These are phyloP conservation scores for Penicillium corylophilum DNA, from an alignment of 2,329 filamentous ascomycete genomes.

Conservation along the genomic window DNA sequence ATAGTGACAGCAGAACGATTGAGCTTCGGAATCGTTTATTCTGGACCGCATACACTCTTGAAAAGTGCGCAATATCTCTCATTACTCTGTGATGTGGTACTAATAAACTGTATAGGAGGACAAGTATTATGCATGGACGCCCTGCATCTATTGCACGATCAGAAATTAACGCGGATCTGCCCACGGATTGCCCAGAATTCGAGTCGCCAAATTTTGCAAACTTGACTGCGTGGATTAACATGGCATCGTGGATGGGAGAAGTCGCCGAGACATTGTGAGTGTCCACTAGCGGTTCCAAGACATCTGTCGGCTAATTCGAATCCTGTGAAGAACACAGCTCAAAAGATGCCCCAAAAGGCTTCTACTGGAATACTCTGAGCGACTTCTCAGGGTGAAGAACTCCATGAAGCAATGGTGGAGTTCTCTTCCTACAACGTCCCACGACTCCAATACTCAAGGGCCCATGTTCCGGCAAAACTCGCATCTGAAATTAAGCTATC, in stretches of 20 bases:
- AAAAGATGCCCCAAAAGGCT: constrained; percentile 37
- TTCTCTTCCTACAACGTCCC: constrained; percentile 33
- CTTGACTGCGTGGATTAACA: constrained; percentile 48
- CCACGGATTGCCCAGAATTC: constrained; percentile 43
- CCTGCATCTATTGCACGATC: constrained; percentile 53
- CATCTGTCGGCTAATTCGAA: constrained; percentile 12
- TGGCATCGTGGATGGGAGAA: constrained; percentile 41
- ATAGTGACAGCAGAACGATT: constrained; percentile 48
- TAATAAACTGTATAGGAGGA: constrained; percentile 40
- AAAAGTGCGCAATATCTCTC: constrained; percentile 44
- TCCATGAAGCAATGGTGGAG: constrained; percentile 42
- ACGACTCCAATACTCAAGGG: constrained; percentile 40
- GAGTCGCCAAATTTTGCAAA: constrained; percentile 45
- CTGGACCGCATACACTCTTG: constrained; percentile 57
- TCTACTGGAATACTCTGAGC: constrained; percentile 36
- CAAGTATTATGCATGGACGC: constrained; percentile 56
- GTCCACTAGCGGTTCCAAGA: neutral
- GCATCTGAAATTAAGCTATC: constrained; percentile 53
- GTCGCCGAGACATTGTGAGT: constrained; percentile 41
- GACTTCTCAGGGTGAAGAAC: constrained; percentile 35
- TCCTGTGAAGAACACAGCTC: constrained; percentile 33
- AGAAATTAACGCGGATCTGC: constrained; percentile 55
- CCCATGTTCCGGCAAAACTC: constrained; percentile 49
- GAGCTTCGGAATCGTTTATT: constrained; percentile 57
- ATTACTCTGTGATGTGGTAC: neutral